phyloP scores from a whole-genome alignment of 306 rosid genomes.

The Fragaria ananassa region DNA sequence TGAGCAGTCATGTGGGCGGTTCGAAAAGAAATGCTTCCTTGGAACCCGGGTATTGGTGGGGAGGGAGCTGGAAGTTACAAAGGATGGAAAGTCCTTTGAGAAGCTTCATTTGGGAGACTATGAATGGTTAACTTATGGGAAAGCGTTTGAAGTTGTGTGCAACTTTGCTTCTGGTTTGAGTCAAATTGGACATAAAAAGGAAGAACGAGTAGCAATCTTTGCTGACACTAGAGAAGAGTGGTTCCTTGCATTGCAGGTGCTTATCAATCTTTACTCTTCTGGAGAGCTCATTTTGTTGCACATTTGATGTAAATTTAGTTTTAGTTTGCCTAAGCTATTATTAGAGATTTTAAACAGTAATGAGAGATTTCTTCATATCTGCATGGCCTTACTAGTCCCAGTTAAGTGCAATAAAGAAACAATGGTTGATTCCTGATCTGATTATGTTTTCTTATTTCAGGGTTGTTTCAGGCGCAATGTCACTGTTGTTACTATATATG shows the following conservation, averaged over 20 bases:
- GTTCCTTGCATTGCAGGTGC: constrained; percentile 93
- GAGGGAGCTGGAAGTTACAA: constrained; percentile 48
- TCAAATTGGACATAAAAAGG: constrained; percentile 57
- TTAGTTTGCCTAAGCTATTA: not conserved
- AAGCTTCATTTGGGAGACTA: constrained; percentile 84
- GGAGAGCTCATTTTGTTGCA: not conserved
- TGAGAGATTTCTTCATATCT: not conserved
- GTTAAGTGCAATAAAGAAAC: not conserved
- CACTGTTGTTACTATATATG: constrained; percentile 90
- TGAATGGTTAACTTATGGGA: constrained; percentile 70
- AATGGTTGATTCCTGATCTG: constrained; percentile 4
- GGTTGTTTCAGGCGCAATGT: constrained; percentile 87
- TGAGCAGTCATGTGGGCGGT: constrained; percentile 57
- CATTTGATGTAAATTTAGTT: not conserved
- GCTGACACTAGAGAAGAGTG: constrained; percentile 92
- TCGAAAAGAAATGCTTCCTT: constrained; percentile 49
- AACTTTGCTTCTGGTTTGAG: constrained; percentile 76
- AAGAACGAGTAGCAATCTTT: constrained; percentile 80
- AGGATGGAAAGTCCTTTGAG: constrained; percentile 74
- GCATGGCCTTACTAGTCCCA: not conserved
- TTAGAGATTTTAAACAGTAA: not conserved
- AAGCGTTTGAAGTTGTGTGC: constrained; percentile 59
- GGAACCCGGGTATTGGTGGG: constrained; percentile 74
- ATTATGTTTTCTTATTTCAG: constrained; percentile 36
- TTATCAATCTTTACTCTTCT: constrained; percentile 4